Evolutionary conservation across 2,329 filamentous ascomycete genomes (phyloP).

Genomic region (Aspergillus tanneri): DNA sequence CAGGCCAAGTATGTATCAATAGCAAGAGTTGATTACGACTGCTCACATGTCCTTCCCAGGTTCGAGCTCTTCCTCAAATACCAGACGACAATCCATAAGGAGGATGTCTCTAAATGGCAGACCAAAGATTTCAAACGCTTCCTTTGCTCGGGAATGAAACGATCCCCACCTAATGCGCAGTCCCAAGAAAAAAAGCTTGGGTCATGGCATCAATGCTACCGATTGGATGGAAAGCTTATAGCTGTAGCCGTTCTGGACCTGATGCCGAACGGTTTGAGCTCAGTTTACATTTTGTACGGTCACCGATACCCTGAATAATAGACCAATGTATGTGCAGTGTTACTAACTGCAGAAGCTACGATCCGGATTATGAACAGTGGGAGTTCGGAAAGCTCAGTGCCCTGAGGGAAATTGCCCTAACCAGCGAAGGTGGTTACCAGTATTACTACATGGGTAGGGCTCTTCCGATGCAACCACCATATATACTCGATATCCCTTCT

Average conservation of each 20-base stretch:
- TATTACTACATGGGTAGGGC: slow-evolving; percentile 66
- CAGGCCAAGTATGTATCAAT: slow-evolving; percentile 42
- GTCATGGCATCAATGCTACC: slow-evolving; percentile 53
- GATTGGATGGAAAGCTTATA: slow-evolving; percentile 50
- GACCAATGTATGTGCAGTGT: too few relatives aligned
- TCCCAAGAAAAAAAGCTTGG: slow-evolving; percentile 46
- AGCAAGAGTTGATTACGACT: not conserved
- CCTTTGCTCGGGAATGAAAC: slow-evolving; percentile 48
- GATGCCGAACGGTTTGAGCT: slow-evolving; percentile 49
- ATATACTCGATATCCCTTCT: not conserved
- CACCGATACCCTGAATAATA: too few relatives aligned
- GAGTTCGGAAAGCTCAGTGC: slow-evolving; percentile 64
- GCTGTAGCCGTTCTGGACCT: slow-evolving; percentile 51
- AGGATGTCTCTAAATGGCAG: slow-evolving; percentile 45
- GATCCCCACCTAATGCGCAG: slow-evolving; percentile 35
- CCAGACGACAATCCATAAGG: slow-evolving; percentile 48
- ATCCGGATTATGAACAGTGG: slow-evolving; percentile 60
- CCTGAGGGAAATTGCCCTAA: slow-evolving; percentile 58
- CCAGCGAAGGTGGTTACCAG: slow-evolving; percentile 54
- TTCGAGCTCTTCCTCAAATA: slow-evolving; percentile 50
- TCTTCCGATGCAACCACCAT: too few relatives aligned
- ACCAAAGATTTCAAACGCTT: slow-evolving; percentile 48
- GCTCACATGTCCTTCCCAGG: slow-evolving; percentile 23
- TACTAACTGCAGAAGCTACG: slow-evolving; percentile 47
- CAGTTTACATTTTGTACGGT: slow-evolving; percentile 51